These are phyloP conservation scores for Didymella keratinophila DNA, from an alignment of 2,329 filamentous ascomycete genomes.

Conservation along the genomic window DNA sequence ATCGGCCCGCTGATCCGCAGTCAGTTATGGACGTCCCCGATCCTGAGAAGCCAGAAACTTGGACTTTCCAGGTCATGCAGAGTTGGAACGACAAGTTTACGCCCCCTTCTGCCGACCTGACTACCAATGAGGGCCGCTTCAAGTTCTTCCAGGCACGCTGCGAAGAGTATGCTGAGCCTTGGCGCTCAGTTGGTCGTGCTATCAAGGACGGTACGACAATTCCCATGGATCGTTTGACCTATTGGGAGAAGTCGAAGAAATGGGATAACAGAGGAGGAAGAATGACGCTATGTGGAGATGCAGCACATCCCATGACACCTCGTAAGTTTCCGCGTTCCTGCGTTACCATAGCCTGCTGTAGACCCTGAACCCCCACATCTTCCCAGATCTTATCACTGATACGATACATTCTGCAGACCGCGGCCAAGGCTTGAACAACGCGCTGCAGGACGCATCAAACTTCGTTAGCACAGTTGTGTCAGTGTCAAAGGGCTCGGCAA, in stretches of 20 bases:
- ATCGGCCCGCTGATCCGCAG: constrained; percentile 13
- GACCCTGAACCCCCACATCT: constrained; percentile 19
- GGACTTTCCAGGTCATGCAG: constrained; percentile 43
- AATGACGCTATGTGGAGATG: constrained; percentile 49
- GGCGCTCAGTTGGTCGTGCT: constrained; percentile 35
- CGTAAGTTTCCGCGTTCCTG: constrained; percentile 27
- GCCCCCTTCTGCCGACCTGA: constrained; percentile 22
- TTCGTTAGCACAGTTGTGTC: constrained; percentile 31
- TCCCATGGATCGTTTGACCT: constrained; percentile 41
- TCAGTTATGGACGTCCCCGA: constrained; percentile 44
- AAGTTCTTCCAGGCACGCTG: constrained; percentile 33
- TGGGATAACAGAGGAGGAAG: constrained; percentile 46
- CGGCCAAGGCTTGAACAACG: constrained; percentile 49
- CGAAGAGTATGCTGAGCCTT: constrained; percentile 41
- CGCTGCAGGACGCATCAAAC: constrained; percentile 41
- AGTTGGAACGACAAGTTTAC: constrained; percentile 32
- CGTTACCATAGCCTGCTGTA: constrained; percentile 11
- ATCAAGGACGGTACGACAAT: constrained; percentile 33
- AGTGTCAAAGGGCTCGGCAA: constrained; percentile 16
- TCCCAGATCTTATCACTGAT: constrained; percentile 15
- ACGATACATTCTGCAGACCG: constrained; percentile 35
- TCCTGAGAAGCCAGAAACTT: constrained; percentile 38
- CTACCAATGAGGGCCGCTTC: constrained; percentile 28
- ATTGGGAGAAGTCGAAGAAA: constrained; percentile 39
- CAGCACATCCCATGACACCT: constrained; percentile 52